A percentile compares a stretch with the other conserved stretches of the same genome.
phyloP scores from a whole-genome alignment of 768 basidiomycete species.

The Omphalotus guepiniiformis region DNA sequence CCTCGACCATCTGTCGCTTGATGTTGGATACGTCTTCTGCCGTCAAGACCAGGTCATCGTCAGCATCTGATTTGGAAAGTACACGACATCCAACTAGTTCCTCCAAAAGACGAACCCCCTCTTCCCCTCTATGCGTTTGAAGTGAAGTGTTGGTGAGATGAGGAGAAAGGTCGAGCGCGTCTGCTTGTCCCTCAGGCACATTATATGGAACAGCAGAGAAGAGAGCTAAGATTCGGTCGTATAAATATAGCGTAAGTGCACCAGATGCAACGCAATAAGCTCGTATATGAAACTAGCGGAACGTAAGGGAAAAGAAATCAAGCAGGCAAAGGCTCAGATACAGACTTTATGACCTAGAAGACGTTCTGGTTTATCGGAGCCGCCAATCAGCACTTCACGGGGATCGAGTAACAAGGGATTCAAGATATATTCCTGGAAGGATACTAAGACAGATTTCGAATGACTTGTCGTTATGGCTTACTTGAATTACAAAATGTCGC shows the following conservation, averaged over 20 bases:
- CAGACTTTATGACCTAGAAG: constrained; percentile 59
- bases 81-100: constrained; percentile 71
- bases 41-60: constrained; percentile 20
- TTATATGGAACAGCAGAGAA: constrained; percentile 78
- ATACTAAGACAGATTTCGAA: constrained; percentile 3
- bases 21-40: constrained; percentile 39
- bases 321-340: constrained; percentile 10
- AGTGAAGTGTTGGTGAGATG: constrained; percentile 94
- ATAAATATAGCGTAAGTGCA: constrained; percentile 75
- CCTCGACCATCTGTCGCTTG: constrained; percentile 54
- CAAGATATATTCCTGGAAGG: constrained; percentile 74
- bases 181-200: constrained; percentile 32
- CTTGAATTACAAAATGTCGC: constrained; percentile 96
- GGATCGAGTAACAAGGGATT: constrained; percentile 79
- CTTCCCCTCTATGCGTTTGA: constrained; percentile 64
- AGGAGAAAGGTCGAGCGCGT: constrained; percentile 47
- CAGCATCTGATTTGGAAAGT: constrained; percentile 27
- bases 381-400: constrained; percentile 32
- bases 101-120: constrained; percentile 70
- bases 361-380: constrained; percentile 13
- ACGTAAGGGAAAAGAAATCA: constrained; percentile 1
- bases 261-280: constrained; percentile 82
- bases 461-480: constrained; percentile 21
- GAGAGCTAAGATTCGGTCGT: constrained; percentile 78
- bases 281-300: constrained; percentile 82